phyloP scores from a whole-genome alignment of 1,284 basidiomycete species.

The Cryptococcus deneoformans region DNA sequence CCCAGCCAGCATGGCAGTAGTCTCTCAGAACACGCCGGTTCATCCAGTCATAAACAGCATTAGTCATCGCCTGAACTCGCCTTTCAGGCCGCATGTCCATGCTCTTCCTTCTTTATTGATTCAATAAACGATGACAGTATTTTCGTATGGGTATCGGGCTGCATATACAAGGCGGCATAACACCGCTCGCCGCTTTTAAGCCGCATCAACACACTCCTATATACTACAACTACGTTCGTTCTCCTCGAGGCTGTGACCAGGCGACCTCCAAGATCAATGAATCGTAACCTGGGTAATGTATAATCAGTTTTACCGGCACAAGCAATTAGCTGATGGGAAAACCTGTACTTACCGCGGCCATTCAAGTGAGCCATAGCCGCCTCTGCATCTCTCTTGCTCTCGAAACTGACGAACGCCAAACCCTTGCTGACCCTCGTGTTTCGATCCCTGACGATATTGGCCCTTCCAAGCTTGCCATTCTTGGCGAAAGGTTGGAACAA shows the following conservation, averaged over 20 bases:
- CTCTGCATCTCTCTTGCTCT: slow-evolving; percentile 75
- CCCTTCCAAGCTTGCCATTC: slow-evolving; percentile 79
- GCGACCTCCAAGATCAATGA: slow-evolving; percentile 47
- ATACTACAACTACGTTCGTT: slow-evolving; percentile 17
- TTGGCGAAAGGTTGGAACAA: slow-evolving; percentile 72
- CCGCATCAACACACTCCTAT: background rate
- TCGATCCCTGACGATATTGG: slow-evolving; percentile 92
- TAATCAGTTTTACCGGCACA: background rate
- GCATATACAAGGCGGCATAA: slow-evolving; percentile 1
- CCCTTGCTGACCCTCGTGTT: slow-evolving; percentile 96
- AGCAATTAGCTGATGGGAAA: background rate
- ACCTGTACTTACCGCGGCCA: slow-evolving; percentile 62
- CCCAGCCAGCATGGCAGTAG: too few relatives aligned
- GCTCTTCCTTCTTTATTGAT: too few relatives aligned
- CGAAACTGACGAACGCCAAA: slow-evolving; percentile 82
- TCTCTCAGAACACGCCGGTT: too few relatives aligned
- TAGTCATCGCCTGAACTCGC: too few relatives aligned
- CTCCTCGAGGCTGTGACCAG: slow-evolving; percentile 39
- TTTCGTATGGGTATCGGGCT: background rate
- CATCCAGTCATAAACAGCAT: too few relatives aligned
- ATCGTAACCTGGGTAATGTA: slow-evolving; percentile 34
- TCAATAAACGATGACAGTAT: too few relatives aligned
- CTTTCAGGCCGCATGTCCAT: too few relatives aligned
- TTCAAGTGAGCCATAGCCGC: slow-evolving; percentile 90
- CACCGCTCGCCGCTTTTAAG: background rate